A percentile compares a stretch with the other conserved stretches of the same genome.
Evolutionary conservation across 2,329 filamentous ascomycete species (phyloP).

Genomic region (Microdochium paspali): DNA sequence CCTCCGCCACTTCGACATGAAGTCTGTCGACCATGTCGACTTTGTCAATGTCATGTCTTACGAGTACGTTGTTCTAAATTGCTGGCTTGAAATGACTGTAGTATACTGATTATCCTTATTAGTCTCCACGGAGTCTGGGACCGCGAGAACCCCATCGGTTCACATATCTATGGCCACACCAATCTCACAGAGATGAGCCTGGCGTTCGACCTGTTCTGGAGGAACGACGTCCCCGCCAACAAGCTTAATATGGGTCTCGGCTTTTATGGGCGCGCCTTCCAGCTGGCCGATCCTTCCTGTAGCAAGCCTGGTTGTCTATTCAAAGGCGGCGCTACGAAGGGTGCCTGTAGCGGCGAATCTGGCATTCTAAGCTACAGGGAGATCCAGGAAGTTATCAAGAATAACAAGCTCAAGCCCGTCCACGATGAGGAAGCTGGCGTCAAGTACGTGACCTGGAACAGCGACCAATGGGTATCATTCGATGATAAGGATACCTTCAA

Average conservation of each 20-base stretch:
- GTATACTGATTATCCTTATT: neutral
- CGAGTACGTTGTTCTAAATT: constrained; percentile 12
- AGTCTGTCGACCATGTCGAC: constrained; percentile 15
- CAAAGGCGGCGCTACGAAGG: constrained; percentile 9
- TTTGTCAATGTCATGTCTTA: constrained; percentile 33
- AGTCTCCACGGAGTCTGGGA: constrained; percentile 30
- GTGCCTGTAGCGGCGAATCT: constrained; percentile 11
- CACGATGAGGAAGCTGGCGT: constrained; percentile 18
- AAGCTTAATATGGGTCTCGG: constrained; percentile 32
- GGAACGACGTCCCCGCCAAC: constrained; percentile 25
- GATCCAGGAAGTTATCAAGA: constrained; percentile 13
- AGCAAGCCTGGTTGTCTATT: constrained; percentile 10
- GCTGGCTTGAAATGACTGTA: constrained; percentile 5
- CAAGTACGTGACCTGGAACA: constrained; percentile 22
- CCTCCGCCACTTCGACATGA: constrained; percentile 17
- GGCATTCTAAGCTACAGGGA: constrained; percentile 15
- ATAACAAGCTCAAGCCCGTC: constrained; percentile 9
- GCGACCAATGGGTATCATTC: constrained; percentile 30
- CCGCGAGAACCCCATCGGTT: constrained; percentile 17
- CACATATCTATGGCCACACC: constrained; percentile 27
- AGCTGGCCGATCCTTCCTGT: constrained; percentile 7
- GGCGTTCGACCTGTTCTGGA: constrained; percentile 33
- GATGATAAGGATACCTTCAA: constrained; percentile 26
- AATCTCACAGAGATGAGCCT: constrained; percentile 36
- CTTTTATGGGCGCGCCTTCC: constrained; percentile 27